Evolutionary conservation across 306 rosid genomes (phyloP), one percentile per base, ranked within the genome.

Genomic region (Morella rubra): DNA sequence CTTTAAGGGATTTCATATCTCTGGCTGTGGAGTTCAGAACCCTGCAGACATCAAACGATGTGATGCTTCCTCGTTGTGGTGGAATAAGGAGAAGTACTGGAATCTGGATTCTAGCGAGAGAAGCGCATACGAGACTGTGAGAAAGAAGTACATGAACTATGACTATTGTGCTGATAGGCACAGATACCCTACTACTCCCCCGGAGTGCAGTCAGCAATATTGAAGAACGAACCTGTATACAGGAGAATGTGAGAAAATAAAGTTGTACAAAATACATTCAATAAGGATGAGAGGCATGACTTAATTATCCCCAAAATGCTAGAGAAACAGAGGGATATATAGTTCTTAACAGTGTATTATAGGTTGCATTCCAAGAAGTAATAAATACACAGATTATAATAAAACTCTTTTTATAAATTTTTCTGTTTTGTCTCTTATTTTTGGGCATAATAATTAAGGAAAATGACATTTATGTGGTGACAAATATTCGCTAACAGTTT

Each of bases 161-260:
- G 89, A 87, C n/a, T 87, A 86, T 58, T 90, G 94, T 77, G 3
- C 42, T 24, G 91, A 87, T 82, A 64, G 46, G 20, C 5, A 8
- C 0, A 76, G 90, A 32, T 54, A 59, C 67, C 80, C 82, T 2
- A 56, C 66, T 0, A 77, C 51, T 79, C 92, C 95, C 47, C 71
- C n/a, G 20, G 95, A 90, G 75, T 90, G 95, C 80, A 47, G 55
- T n/a, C n/a, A n/a, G n/a, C n/a, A n/a, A n/a, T 9, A 64, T 14
- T 64, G 20, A 11, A 2, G 4, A 59, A 42, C 76, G 11, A 12
- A 20, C 20, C 5, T 19, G 22, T 56, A 5, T 3, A 32, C 62
- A 19, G 3, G 10, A 10, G 5, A 22, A 22, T 22, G 5, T 2
- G 8, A 56, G 24, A 12, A 4, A 41, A 15, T 1, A 8, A 66